phyloP scores from a whole-genome alignment of 768 basidiomycete species.

The Clavaria fumosa region DNA sequence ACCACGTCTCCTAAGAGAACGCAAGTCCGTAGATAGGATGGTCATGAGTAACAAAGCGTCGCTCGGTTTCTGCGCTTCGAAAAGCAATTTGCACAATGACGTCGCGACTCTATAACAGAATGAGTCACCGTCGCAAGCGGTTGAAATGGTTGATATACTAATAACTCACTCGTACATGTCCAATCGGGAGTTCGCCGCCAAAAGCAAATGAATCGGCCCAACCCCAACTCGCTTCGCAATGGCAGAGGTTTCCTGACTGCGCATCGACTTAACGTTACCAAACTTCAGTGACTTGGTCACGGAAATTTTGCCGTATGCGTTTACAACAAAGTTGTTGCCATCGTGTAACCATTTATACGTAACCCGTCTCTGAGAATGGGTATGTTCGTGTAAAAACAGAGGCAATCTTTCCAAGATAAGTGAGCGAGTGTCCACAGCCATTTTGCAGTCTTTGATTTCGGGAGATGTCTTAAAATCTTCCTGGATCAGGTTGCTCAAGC shows the following conservation, averaged over 20 bases:
- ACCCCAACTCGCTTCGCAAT: conserved; percentile 38
- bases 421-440: conserved; percentile 34
- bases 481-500: conserved; percentile 55
- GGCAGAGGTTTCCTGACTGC: conserved; percentile 59
- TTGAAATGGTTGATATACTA: not conserved
- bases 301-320: conserved; percentile 44
- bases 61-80: conserved; percentile 66
- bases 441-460: conserved; percentile 34
- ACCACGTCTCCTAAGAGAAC: conserved; percentile 65
- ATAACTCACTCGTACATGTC: conserved; percentile 88
- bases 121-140: conserved; percentile 2
- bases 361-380: conserved; percentile 44
- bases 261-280: conserved; percentile 31
- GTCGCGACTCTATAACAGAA: conserved; percentile 54
- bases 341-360: conserved; percentile 52
- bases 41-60: conserved; percentile 88
- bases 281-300: conserved; percentile 47
- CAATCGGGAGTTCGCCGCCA: conserved; percentile 57
- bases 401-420: conserved; percentile 75
- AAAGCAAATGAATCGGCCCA: conserved; percentile 58
- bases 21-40: conserved; percentile 80
- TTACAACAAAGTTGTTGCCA: conserved; percentile 53
- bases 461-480: conserved; percentile 56
- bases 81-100: conserved; percentile 64
- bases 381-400: conserved; percentile 84